A percentile compares a stretch with the other conserved stretches of the same genome.
Evolutionary conservation across 352 stramenopile genomes (phyloP).

Genomic region (Phytophthora gonapodyides): DNA sequence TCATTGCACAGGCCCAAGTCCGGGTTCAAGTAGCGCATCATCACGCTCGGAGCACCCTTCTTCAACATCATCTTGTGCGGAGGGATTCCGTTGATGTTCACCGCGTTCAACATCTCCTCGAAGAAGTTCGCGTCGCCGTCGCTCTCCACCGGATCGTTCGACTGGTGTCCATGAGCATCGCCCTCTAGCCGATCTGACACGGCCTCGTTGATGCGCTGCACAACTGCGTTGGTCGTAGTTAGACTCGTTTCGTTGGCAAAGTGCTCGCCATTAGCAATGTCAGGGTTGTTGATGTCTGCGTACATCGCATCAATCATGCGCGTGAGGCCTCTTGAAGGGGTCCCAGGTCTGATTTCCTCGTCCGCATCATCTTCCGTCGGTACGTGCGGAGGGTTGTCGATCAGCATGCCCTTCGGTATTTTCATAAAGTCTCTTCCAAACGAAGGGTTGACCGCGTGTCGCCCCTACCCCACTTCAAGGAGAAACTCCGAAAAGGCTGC

Average conservation of each 20-base stretch:
- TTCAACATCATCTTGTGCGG: conserved; percentile 37
- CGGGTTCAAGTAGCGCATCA: conserved; percentile 39
- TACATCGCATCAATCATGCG: no score
- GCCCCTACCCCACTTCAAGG: conserved; percentile 12
- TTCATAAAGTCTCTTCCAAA: no score
- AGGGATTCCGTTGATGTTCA: conserved; percentile 18
- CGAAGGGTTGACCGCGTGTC: conserved; percentile 1
- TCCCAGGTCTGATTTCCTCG: no score
- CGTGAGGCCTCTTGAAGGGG: no score
- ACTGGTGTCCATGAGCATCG: no score
- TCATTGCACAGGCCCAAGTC: conserved; percentile 31
- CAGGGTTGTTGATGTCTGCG: no score
- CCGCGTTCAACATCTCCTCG: no score
- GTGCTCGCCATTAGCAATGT: background rate
- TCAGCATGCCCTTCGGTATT: no score
- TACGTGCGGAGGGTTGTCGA: no score
- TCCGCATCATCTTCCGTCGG: no score
- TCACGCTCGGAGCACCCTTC: conserved; percentile 30
- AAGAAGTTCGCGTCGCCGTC: no score
- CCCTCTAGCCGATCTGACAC: background rate
- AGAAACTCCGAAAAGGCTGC: background rate
- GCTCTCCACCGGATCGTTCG: no score
- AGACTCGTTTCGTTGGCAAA: background rate
- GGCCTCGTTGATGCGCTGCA: background rate
- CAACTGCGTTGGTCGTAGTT: background rate